A percentile compares a stretch with the other conserved stretches of the same genome.
phyloP scores from a whole-genome alignment of 116 monocot species.

The Thalassia testudinum region DNA sequence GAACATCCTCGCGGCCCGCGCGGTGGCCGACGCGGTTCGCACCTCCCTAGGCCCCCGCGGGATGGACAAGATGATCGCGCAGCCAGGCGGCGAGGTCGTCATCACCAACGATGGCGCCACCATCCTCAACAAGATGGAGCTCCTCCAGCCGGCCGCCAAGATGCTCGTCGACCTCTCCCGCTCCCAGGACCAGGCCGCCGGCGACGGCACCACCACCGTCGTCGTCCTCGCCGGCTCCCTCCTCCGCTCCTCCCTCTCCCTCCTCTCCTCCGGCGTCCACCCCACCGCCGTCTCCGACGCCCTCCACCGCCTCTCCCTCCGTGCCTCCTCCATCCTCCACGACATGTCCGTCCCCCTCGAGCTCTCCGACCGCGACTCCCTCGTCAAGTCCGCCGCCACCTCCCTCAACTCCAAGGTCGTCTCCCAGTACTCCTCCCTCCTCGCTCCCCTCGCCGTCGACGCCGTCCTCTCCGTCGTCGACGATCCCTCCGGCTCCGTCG shows the following conservation, averaged over 20 bases:
- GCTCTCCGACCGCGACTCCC: conserved; percentile 70
- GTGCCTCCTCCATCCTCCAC: conserved; percentile 41
- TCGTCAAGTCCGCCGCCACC: conserved; percentile 77
- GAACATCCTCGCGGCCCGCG: conserved; percentile 49
- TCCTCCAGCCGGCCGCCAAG: conserved; percentile 90
- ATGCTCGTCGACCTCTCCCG: conserved; percentile 76
- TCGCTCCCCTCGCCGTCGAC: conserved; percentile 79
- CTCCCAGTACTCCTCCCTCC: conserved; percentile 79
- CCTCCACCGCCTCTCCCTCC: conserved; percentile 43
- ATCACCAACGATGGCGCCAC: conserved; percentile 95
- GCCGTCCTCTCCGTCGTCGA: conserved; percentile 69
- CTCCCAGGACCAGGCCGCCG: conserved; percentile 74
- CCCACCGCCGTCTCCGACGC: conserved; percentile 69
- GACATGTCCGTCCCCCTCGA: conserved; percentile 63
- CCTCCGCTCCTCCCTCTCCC: conserved; percentile 33
- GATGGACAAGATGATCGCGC: conserved; percentile 84
- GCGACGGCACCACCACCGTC: conserved; percentile 83
- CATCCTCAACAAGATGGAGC: conserved; percentile 69
- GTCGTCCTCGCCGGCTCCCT: conserved; percentile 79
- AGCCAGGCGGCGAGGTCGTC: conserved; percentile 51
- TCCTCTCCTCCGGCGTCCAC: conserved; percentile 53
- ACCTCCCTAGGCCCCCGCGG: conserved; percentile 70
- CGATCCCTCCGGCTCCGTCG: conserved; percentile 57
- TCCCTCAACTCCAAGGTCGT: conserved; percentile 87
- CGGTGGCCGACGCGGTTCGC: conserved; percentile 65